These are phyloP conservation scores for Xylariales sp. DNA, from an alignment of 2,329 filamentous ascomycete species.

Conservation along the genomic window DNA sequence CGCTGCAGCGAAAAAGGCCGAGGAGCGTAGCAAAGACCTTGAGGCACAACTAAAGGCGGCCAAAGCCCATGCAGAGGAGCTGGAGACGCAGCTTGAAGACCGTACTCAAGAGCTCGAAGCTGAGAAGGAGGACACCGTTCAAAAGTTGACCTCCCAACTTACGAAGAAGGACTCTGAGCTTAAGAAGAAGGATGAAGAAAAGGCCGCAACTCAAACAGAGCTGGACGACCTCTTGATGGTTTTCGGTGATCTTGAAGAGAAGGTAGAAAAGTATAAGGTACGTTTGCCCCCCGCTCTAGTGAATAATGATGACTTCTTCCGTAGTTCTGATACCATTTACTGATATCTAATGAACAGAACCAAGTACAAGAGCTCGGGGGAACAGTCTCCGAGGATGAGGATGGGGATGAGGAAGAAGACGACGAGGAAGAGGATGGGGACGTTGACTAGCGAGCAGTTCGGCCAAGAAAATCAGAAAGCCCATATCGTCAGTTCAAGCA, in stretches of 20 bases:
- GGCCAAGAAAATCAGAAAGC: too few relatives aligned
- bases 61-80: conserved; percentile 40
- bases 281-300: conserved; percentile 18
- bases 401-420: conserved; percentile 55
- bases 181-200: conserved; percentile 55
- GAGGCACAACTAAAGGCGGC: conserved; percentile 44
- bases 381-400: conserved; percentile 72
- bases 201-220: conserved; percentile 63
- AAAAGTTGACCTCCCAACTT: conserved; percentile 19
- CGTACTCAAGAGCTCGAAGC: conserved; percentile 13
- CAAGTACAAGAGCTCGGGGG: conserved; percentile 65
- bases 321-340: conserved; percentile 7
- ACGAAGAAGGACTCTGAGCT: conserved; percentile 23
- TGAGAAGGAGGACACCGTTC: conserved; percentile 28
- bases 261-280: conserved; percentile 71
- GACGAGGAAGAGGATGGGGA: conserved; percentile 43
- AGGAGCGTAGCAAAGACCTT: conserved; percentile 43
- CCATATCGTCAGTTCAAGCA: too few relatives aligned
- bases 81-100: conserved; percentile 47
- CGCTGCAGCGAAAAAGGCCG: conserved; percentile 29
- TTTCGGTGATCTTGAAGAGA: conserved; percentile 76
- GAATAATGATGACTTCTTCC: neutral
- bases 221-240: conserved; percentile 79
- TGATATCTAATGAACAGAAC: conserved; percentile 30
- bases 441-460: conserved; percentile 20